Conservation (phyloP, 805 yeast species). For the Blastobotrys chiropterorum region DNA sequence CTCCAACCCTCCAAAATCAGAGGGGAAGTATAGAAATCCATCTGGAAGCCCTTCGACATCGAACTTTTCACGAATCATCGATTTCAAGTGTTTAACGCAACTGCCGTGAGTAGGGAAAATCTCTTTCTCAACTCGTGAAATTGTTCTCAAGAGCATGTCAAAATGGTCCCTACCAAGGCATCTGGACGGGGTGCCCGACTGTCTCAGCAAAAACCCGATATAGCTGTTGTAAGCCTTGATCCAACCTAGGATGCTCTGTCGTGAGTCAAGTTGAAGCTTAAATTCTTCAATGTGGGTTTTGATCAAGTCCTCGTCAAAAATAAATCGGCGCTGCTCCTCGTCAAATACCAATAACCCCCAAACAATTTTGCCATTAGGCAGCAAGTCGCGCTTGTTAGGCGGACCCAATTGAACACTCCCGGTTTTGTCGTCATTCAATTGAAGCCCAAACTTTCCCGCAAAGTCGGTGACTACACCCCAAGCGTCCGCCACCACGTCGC, state of each 20-base stretch:
- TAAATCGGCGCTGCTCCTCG: background rate
- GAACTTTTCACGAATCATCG: background rate
- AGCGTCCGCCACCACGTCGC: background rate
- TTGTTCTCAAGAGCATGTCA: background rate
- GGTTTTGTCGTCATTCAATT: conserved; percentile 1
- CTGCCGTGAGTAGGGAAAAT: background rate
- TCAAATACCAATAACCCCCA: conserved; percentile 1
- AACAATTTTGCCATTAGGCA: background rate
- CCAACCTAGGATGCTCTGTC: background rate
- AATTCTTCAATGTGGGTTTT: background rate
- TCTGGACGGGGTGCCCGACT: background rate
- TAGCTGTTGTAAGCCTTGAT: conserved; percentile 2
- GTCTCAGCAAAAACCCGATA: background rate
- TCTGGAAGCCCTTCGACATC: background rate
- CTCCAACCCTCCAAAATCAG: background rate
- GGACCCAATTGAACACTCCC: background rate
- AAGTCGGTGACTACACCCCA: background rate
- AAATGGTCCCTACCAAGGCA: background rate
- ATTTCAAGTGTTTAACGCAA: background rate
- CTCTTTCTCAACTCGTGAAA: background rate
- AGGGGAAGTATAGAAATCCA: background rate
- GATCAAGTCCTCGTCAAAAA: background rate
- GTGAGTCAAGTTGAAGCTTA: background rate
- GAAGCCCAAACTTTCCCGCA: background rate
- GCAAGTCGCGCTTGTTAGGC: background rate